Conservation (phyloP, 768 basidiomycete species). For the Pisolithus microcarpus region DNA sequence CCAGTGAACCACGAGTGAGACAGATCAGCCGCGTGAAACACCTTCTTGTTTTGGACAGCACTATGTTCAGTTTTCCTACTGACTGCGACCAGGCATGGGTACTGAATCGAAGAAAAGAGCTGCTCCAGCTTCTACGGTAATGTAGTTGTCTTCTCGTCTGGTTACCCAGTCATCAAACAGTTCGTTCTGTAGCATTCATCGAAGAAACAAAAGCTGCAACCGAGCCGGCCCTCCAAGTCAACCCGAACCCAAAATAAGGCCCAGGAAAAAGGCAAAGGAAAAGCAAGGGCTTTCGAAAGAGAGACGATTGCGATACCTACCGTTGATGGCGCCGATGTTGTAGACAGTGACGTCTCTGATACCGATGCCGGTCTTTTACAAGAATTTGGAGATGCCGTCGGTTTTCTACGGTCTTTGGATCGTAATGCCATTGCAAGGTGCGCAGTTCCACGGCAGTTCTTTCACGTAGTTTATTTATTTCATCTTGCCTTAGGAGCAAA, state of each 20-base stretch:
- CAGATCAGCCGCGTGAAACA: no score
- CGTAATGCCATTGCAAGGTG: conserved; percentile 76
- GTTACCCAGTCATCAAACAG: neutral
- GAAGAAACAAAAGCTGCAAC: conserved; percentile 56
- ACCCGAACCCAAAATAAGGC: conserved; percentile 12
- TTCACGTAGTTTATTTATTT: conserved; percentile 2
- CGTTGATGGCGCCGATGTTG: conserved; percentile 5
- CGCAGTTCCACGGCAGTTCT: conserved; percentile 13
- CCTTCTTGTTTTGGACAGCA: no score
- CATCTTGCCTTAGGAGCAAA: conserved; percentile 56
- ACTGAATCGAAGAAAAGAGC: conserved; percentile 28
- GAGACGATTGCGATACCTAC: conserved; percentile 56
- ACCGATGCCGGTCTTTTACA: conserved; percentile 61
- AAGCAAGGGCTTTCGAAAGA: conserved; percentile 55
- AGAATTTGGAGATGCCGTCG: conserved; percentile 53
- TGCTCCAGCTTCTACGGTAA: conserved; percentile 26
- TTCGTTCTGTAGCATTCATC: conserved; percentile 30
- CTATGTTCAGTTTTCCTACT: no score
- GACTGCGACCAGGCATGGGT: conserved; percentile 16
- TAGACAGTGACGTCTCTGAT: conserved; percentile 49
- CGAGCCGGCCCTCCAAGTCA: conserved; percentile 16
- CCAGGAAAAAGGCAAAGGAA: conserved; percentile 38
- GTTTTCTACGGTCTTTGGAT: conserved; percentile 70
- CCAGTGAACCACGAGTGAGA: no score
- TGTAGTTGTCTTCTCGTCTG: neutral